These are phyloP conservation scores for Pseudogymnoascus sp. DNA, from an alignment of 2,329 filamentous ascomycete genomes.

Conservation along the genomic window DNA sequence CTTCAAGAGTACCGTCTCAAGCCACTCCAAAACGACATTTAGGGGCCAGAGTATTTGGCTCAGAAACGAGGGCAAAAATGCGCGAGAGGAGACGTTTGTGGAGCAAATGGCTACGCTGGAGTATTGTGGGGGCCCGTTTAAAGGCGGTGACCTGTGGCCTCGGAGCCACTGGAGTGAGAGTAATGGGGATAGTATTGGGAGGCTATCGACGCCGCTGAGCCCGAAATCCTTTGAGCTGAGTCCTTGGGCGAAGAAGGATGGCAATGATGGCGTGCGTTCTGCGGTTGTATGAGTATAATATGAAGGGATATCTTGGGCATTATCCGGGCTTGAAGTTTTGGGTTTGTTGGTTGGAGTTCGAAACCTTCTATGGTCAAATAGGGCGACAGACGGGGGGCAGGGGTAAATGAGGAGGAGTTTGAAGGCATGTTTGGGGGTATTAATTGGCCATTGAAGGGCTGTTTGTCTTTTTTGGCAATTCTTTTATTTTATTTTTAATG, in stretches of 20 bases:
- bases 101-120: neutral
- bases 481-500: neutral
- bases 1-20: neutral
- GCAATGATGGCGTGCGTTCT: neutral
- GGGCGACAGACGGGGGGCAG: neutral
- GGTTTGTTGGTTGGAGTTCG: neutral
- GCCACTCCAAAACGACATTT: neutral
- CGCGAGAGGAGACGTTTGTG: neutral
- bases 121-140: neutral
- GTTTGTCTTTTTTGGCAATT: neutral
- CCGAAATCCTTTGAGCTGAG: neutral
- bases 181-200: neutral
- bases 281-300: neutral
- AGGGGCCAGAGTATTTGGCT: neutral
- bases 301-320: neutral
- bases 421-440: neutral
- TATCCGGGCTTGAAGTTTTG: neutral
- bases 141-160: neutral
- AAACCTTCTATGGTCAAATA: neutral
- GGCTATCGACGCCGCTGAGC: neutral
- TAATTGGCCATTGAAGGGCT: neutral
- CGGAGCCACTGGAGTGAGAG: neutral
- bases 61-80: neutral
- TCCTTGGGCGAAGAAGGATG: neutral
- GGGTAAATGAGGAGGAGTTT: neutral